Evolutionary conservation across 2,329 filamentous ascomycete genomes (phyloP), one percentile per base, ranked within the genome.

Genomic region (Coniochaeta prunicola): DNA sequence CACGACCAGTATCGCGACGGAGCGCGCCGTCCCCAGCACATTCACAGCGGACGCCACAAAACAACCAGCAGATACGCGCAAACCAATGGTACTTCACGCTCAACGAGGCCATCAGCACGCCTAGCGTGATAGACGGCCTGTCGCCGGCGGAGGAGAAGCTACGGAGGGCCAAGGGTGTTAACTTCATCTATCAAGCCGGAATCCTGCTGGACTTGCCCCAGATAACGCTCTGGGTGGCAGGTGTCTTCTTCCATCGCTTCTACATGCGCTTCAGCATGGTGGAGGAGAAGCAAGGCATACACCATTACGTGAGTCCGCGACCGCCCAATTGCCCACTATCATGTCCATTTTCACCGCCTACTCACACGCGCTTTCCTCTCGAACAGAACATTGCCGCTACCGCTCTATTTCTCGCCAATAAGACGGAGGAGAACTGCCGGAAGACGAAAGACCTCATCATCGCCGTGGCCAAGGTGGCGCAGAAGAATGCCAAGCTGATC

Each of bases 401-500:
- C 0, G 85, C 92, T 1, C 80, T 99, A 2, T 99, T 97, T 66
- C 82, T 99, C 10, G 93, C 94, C 9, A 97, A 96, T 65, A 99
- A 99, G 73, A 93, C 96, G 21, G 93, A 99, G 70, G 94, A 99
- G 71, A 96, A 96, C 70, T 96, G 92, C 69, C 88, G 93, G 55
- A 96, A 96, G 74, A 96, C 96, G 66, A 96, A 91, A 68, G 92
- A 97, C 64, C 82, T 99, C 61, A 93, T 99, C 64, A 88, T 97
- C 33, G 91, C 92, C 1, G 94, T 96, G 67, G 94, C 92, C 61
- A 91, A 93, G 64, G 91, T 97, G 21, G 94, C 93, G 30, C 92
- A 97, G 73, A 97, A 99, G 76, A 93, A 97, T 66, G 81, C 91
- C 1, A 90, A 91, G 67, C 83, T 97, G 60, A 80, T 93, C 58